Base-by-base conservation (phyloP, 305 asterid species). In the Andrographis paniculata region DNA sequence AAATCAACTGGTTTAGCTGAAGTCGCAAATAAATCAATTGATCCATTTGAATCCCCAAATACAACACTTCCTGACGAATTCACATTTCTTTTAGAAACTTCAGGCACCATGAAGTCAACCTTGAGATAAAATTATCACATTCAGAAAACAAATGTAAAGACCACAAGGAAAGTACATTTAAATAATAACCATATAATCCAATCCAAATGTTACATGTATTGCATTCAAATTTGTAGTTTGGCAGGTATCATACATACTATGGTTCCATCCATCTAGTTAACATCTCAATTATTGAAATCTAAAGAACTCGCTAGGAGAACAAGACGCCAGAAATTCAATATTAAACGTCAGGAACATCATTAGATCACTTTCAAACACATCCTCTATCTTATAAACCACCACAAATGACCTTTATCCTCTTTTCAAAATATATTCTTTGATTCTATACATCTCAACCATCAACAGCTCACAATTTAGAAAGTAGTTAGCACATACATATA, bases 1-100 rank as follows among this genome's bases (percentile, higher is more conserved):
- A 58, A 43, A 60, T 72, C 75, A 61, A 48, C 65, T 19, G 71
- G 60, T 56, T 60, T 70, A 53, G 65, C 54, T 63, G 87, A 56
- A 13, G 50, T 16, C 12, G 70, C 63, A 67, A 69, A 67, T 52
- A 71, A 64, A 45, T 68, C 55, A 9, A 42, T 21, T 42, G 84
- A 59, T 18, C 71, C 69, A 62, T 65, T 62, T 43, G 75, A 47
- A 48, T 63, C 13, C 43, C 51, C 74, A 45, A 74, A 67, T 37
- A 52, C 66, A 45, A 54, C 66, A 45, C 52, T 33, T 56, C 56
- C 61, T 48, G 64, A 28, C 28, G 70, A 55, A 52, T 55, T 27
- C 28, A 68, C 30, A 47, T 56, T 63, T 46, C 54, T 56, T 58
- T 60, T 80, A 50, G 65, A 68, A 44, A 42, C 65, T 48, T 56